These are phyloP conservation scores for Pseudopithomyces maydicus DNA, from an alignment of 2,329 filamentous ascomycete genomes.

Conservation along the genomic window DNA sequence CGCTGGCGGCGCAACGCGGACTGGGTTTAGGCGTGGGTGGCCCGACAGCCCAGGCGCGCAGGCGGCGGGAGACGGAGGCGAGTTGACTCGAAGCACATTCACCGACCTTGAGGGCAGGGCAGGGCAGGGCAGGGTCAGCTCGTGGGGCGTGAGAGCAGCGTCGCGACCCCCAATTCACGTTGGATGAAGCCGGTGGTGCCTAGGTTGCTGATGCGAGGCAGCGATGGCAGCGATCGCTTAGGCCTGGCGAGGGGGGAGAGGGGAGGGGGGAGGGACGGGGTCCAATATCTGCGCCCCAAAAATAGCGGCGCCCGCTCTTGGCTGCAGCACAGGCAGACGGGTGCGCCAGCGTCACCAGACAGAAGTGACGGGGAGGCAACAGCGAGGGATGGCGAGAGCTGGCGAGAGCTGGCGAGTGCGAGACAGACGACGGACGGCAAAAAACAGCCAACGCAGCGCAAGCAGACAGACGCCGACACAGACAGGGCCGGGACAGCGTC, in stretches of 20 bases:
- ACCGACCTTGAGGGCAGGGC: too few relatives aligned
- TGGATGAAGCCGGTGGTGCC: slow-evolving; percentile 17
- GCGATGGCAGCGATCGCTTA: slow-evolving; percentile 25
- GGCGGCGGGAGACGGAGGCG: slow-evolving; percentile 35
- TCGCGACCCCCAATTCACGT: slow-evolving; percentile 25
- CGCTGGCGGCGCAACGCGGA: slow-evolving; percentile 32
- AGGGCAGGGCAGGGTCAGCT: slow-evolving; percentile 1
- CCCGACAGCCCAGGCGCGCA: slow-evolving; percentile 8
- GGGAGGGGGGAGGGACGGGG: slow-evolving; percentile 11
- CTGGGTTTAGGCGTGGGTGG: slow-evolving; percentile 21
- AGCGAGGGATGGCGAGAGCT: too few relatives aligned
- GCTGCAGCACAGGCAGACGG: slow-evolving; percentile 9
- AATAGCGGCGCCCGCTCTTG: slow-evolving; percentile 25
- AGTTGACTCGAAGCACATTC: slow-evolving; percentile 10
- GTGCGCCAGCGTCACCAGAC: slow-evolving; percentile 6
- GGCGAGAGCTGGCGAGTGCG: too few relatives aligned
- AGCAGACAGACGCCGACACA: too few relatives aligned
- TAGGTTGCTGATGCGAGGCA: slow-evolving; percentile 26
- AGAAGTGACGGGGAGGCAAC: slow-evolving; percentile 7
- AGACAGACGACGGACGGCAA: too few relatives aligned
- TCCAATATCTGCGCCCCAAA: slow-evolving; percentile 31
- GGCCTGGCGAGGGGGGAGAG: slow-evolving; percentile 16
- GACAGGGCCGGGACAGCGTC: background rate
- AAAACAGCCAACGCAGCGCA: too few relatives aligned
- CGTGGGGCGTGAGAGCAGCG: slow-evolving; percentile 12